Evolutionary conservation across 2,329 filamentous ascomycete genomes (phyloP), one percentile per base, ranked within the genome.

Genomic region (Madurella fahalii): DNA sequence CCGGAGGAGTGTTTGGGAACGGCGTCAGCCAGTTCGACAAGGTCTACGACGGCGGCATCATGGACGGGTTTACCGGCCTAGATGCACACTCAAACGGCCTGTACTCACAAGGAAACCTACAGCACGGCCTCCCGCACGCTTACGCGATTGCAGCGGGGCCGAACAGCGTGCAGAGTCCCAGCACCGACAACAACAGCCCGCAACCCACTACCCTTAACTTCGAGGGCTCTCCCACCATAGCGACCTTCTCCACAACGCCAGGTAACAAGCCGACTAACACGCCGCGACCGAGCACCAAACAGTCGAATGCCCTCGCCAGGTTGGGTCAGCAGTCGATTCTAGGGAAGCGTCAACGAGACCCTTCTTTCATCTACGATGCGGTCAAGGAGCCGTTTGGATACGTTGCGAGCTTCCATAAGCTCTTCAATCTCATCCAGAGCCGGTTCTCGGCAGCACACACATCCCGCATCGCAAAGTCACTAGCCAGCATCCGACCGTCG

Each of bases 301-400:
- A 57, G 17, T 80, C 77, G 60, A 67, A 71, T 17, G 63, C 74
- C 17, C 75, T 73, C 56, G 58, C 70, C 9, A 73, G 71, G 58
- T 58, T 72, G 31, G 71, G 63, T 65, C 78, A 66, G 63, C 77
- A 81, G 57, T 75, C 77, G 11, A 71, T 82, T 25, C 68, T 83
- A n/a, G 76, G 77, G 42, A 85, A 85, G 67, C 76, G 83, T 20
- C 75, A 78, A 50, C 77, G 83, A 40, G 90, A 96, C 66, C 87
- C 92, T 5, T 92, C 90, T 0, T 82, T 83, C 47, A 90, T 97
- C 52, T 99, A 97, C 70, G 85, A 92, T 58, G 87, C 84, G 40
- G 90, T 99, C 65, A 91, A 88, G 58, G 87, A 94, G 65, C 92
- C 94, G 4, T 96, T 97, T 67, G 86, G 89, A 9, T 97, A 97